Evolutionary conservation across 495 filamentous ascomycete genomes (phyloP), one percentile per base, ranked within the genome.

Genomic region (Talaromyces adpressus): DNA sequence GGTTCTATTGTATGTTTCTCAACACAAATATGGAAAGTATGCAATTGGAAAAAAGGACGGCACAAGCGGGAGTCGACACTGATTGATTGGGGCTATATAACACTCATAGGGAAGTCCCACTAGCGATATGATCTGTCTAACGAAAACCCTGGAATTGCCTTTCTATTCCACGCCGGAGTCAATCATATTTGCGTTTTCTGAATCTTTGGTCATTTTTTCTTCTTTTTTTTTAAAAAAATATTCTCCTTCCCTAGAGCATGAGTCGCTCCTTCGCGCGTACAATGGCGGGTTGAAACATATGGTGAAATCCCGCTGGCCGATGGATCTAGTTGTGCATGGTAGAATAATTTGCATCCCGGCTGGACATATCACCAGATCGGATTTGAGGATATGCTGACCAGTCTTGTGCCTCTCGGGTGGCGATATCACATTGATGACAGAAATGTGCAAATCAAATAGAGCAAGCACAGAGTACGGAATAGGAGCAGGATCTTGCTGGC

Each of bases 331-430:
- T 78, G 74, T 65, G 39, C 77, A 2, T 78, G 75, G 75, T 77
- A 72, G 72, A 75, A 79, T 66, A 62, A 58, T 76, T 7, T 76
- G 58, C 75, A 79, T 59, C 75, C 76, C 6, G 67, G 69, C 1
- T 53, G 64, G 23, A 77, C 72, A 61, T 75, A 75, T 64, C 77
- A 77, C 29, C 56, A 29, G 64, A 74, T 22, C 74, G 74, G 60
- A n/a, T 71, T 72, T 32, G 69, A 72, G 30, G 74, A 79, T 72
- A 79, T 80, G 77, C 73, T 73, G 66, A 1, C 52, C 20, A 59
- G 59, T 47, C 51, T 76, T 32, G 30, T 62, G 34, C 59, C 64
- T 16, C 61, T 75, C 18, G 71, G 71, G 25, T 69, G 66, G 39
- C 76, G 73, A 72, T 75, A 16, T 16, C 39, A 45, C 14, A 3